phyloP scores from a whole-genome alignment of 345 rosid species.

The Abelmoschus esculentus region DNA sequence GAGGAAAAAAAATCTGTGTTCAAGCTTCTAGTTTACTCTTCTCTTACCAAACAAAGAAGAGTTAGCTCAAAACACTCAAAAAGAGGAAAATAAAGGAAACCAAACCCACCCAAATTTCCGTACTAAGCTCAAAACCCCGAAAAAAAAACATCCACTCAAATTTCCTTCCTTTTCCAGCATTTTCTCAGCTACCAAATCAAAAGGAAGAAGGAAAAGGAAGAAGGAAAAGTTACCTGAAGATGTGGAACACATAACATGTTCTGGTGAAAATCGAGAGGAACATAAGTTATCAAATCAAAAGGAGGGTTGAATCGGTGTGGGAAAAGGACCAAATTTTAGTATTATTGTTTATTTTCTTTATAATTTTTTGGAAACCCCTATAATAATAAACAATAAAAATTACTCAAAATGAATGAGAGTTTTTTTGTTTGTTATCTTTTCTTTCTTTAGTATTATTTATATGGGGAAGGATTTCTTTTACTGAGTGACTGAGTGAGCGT shows the following conservation, averaged over 20 bases:
- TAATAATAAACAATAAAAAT: not conserved
- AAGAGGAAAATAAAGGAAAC: not conserved
- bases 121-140: conserved; percentile 5
- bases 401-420: not conserved
- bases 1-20: not conserved
- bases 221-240: conserved; percentile 35
- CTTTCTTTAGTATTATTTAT: not conserved
- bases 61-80: not conserved
- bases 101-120: not conserved
- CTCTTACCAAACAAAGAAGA: not conserved
- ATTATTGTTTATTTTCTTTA: not conserved
- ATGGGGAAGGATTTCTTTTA: not conserved
- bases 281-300: not conserved
- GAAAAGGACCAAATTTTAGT: not conserved
- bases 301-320: not conserved
- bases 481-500: not conserved
- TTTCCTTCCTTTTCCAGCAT: conserved; percentile 1
- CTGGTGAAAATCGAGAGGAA: not conserved
- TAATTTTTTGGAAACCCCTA: not conserved
- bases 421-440: not conserved
- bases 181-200: conserved; percentile 14
- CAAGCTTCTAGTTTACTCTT: not conserved
- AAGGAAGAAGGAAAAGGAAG: not conserved
- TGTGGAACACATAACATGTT: conserved; percentile 26
- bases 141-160: not conserved